These are phyloP conservation scores for Hebeloma cylindrosporum DNA, from an alignment of 768 basidiomycete genomes.

Conservation along the genomic window DNA sequence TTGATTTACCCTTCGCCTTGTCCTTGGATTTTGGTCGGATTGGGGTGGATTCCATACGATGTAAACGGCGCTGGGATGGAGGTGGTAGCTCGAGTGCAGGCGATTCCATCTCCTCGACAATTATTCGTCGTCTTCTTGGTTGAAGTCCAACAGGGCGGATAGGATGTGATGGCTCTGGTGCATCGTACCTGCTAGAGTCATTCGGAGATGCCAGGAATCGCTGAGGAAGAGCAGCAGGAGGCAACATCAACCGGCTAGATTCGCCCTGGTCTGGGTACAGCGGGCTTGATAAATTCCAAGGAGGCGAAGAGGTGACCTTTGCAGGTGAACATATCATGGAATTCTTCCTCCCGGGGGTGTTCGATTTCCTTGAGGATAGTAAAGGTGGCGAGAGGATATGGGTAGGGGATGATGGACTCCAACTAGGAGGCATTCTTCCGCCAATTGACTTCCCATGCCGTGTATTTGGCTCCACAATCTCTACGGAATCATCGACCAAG, in stretches of 20 bases:
- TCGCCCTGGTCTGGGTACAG: constrained; percentile 9
- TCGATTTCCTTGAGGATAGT: constrained; percentile 10
- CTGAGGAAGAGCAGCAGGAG: constrained; percentile 27
- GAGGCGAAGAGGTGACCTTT: constrained; percentile 5
- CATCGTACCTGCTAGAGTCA: background rate
- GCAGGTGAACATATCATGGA: background rate
- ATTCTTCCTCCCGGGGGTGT: background rate
- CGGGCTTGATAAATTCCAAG: constrained; percentile 8
- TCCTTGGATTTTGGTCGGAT: constrained; percentile 18
- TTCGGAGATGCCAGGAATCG: constrained; percentile 13
- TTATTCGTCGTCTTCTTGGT: constrained; percentile 23
- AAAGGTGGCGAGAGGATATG: constrained; percentile 1
- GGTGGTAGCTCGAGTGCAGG: constrained; percentile 25
- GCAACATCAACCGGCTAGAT: constrained; percentile 24
- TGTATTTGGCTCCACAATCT: constrained; percentile 19
- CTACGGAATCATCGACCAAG: constrained; percentile 18
- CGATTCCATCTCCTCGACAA: constrained; percentile 38
- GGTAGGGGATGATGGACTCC: background rate
- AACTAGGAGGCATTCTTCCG: background rate
- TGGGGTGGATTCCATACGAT: constrained; percentile 34
- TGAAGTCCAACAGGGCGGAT: constrained; percentile 22
- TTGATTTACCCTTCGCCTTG: constrained; percentile 16
- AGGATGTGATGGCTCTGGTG: constrained; percentile 31
- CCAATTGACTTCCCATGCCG: background rate
- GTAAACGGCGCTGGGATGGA: constrained; percentile 39